phyloP scores from a whole-genome alignment of 164 flowering plant species.

The Litsea cubeba region DNA sequence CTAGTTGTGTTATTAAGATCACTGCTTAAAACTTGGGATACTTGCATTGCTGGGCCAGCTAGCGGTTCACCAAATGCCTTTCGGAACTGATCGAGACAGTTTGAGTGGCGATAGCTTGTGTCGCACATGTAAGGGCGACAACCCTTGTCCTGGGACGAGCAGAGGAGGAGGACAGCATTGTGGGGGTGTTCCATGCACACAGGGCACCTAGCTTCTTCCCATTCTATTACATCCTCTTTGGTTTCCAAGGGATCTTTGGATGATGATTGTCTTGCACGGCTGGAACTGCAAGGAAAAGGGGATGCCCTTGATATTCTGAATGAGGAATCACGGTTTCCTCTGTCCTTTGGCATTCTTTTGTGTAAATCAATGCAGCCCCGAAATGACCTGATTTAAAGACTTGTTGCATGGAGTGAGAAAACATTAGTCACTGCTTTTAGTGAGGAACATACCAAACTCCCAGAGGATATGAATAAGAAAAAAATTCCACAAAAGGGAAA shows the following conservation, averaged over 20 bases:
- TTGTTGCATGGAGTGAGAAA: background rate
- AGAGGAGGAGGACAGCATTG: conserved; percentile 77
- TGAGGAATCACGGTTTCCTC: conserved; percentile 59
- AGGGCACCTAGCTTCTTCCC: conserved; percentile 93
- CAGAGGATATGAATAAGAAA: background rate
- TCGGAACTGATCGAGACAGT: conserved; percentile 80
- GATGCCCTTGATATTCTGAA: conserved; percentile 45
- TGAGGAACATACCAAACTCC: background rate
- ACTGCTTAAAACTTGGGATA: conserved; percentile 9
- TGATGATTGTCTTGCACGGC: conserved; percentile 28
- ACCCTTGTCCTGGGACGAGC: conserved; percentile 79
- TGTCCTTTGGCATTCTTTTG: conserved; percentile 62
- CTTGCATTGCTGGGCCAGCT: conserved; percentile 17
- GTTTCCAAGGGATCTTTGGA: conserved; percentile 30
- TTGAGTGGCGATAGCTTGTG: conserved; percentile 88
- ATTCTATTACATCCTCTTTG: conserved; percentile 50
- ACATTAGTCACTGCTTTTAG: background rate
- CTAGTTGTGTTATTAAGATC: background rate
- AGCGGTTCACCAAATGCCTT: conserved; percentile 47
- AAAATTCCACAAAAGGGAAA: too few species aligned
- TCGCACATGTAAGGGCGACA: conserved; percentile 95
- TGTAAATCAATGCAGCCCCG: background rate
- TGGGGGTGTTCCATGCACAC: conserved; percentile 99
- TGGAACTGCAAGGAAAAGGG: conserved; percentile 64
- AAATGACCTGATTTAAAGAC: background rate